Base-by-base conservation (phyloP, 176 grass and related monocot genomes). In the Cenchrus fungigraminus region DNA sequence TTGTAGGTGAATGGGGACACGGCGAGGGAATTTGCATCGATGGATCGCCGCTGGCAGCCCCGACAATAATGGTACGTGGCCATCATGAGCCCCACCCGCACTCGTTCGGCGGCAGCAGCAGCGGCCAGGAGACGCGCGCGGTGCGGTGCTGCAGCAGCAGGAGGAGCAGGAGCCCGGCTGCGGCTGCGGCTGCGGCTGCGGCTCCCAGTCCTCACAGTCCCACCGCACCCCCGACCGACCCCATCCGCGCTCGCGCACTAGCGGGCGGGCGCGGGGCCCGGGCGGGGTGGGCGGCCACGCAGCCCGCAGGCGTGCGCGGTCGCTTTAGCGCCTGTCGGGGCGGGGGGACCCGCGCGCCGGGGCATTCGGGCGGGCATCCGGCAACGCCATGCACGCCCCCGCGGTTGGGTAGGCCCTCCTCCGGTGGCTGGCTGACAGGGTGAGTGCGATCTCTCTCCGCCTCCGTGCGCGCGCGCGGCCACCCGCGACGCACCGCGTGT, bases 241-340 rank as follows among this genome's bases (percentile, higher is more conserved):
- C 25, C 77, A 61, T 73, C 88, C 19, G 79, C 77, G 50, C 77
- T 70, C 53, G 28, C 62, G 12, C 77, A 65, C 77, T 70, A 70
- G 28, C 62, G 12, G 53, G 40, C 2, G 66, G 4, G 37, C 22
- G 37, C 31, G 84, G 79, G 6, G 40, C 11, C 51, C 6, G 60
- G 4, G 37, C 37, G 22, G 37, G 37, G 37, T 40, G 37, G 78
- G 88, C 65, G 79, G 73, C 79, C 79, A 86, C 88, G 75, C 73
- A 8, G 37, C 34, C 8, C 83, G 68, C 79, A 86, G 88, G 84
- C 80, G 84, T 90, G 89, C 89, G 89, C 75, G 75, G 75, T 56
- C 60, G 68, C 89, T 87, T 90, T 90, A 60, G 13, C 75, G 60
- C 68, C 45, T 90, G 89, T 90, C 89, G 89, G 80, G 58, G 19